phyloP scores from a whole-genome alignment of 352 stramenopile genomes.

The Phytophthora cactorum region DNA sequence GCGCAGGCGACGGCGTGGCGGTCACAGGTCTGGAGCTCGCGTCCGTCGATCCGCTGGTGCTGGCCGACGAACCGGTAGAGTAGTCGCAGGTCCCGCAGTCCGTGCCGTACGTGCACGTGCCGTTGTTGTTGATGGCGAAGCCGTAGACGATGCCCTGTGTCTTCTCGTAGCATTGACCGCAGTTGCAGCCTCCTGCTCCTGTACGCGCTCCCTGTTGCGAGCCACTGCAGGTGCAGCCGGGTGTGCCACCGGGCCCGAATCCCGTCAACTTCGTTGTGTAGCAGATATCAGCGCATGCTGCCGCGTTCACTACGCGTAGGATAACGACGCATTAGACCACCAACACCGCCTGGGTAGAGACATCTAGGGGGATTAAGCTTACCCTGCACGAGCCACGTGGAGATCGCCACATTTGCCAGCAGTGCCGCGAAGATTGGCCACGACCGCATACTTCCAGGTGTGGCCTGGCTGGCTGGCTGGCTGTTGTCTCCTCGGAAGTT shows the following conservation, averaged over 20 bases:
- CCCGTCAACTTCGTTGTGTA: slow-evolving; percentile 40
- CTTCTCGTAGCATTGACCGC: slow-evolving; percentile 48
- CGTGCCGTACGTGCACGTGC: slow-evolving; percentile 37
- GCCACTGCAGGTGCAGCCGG: slow-evolving; percentile 42
- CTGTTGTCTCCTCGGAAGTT: slow-evolving; percentile 24
- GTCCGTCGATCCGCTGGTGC: not conserved
- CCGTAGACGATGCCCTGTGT: slow-evolving; percentile 34
- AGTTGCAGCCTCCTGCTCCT: slow-evolving; percentile 36
- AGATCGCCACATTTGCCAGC: slow-evolving; percentile 6
- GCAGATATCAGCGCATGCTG: slow-evolving; percentile 43
- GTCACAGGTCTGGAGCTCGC: not conserved
- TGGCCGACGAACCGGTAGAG: slow-evolving; percentile 8
- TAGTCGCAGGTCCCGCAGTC: slow-evolving; percentile 39
- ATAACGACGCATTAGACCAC: slow-evolving; percentile 11
- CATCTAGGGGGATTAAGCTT: slow-evolving; percentile 12
- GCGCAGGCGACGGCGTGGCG: slow-evolving; percentile 4
- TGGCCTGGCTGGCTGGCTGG: not conserved
- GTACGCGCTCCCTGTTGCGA: slow-evolving; percentile 31
- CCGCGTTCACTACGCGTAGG: slow-evolving; percentile 23
- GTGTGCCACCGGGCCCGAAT: slow-evolving; percentile 37
- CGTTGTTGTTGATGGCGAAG: slow-evolving; percentile 36
- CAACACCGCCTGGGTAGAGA: not conserved
- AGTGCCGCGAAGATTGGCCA: slow-evolving; percentile 20
- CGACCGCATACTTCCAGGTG: slow-evolving; percentile 23
- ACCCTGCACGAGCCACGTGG: slow-evolving; percentile 6